Percentiles rank a stretch among this genome's conserved stretches.
Conservation (phyloP, 805 yeast species). For the Wickerhamiella cacticola region DNA sequence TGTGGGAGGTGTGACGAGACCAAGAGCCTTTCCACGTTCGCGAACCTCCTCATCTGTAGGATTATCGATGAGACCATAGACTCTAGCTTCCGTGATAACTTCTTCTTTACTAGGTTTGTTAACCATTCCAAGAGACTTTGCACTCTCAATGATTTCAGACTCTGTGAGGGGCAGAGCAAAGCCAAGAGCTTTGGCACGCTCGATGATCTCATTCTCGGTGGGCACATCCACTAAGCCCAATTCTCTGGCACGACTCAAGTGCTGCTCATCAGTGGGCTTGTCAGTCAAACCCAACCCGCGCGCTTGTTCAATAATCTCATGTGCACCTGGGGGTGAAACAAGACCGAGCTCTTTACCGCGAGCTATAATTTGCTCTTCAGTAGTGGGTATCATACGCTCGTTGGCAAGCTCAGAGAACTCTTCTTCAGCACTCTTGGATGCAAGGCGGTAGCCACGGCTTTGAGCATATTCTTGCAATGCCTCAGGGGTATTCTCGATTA, state of each 20-base stretch:
- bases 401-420: conserved; percentile 24
- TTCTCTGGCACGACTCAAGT: neutral
- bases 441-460: conserved; percentile 29
- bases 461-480: conserved; percentile 12
- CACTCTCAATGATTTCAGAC: neutral
- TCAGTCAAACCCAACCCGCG: neutral
- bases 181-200: conserved; percentile 8
- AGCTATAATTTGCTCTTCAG: neutral
- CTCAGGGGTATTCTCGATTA: conserved; percentile 3
- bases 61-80: conserved; percentile 18
- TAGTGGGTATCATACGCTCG: conserved; percentile 19
- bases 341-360: conserved; percentile 23
- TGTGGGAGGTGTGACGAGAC: conserved; percentile 16
- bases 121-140: conserved; percentile 42
- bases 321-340: conserved; percentile 9
- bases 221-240: conserved; percentile 10
- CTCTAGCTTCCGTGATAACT: conserved; percentile 14
- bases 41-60: conserved; percentile 44
- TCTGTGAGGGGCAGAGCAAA: neutral
- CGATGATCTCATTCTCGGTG: conserved; percentile 12
- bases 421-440: conserved; percentile 24
- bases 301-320: conserved; percentile 13
- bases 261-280: neutral
- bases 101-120: conserved; percentile 24
- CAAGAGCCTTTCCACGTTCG: conserved; percentile 21